Base-by-base conservation (phyloP, 2,329 filamentous ascomycete genomes). In the Plenodomus lindquistii region DNA sequence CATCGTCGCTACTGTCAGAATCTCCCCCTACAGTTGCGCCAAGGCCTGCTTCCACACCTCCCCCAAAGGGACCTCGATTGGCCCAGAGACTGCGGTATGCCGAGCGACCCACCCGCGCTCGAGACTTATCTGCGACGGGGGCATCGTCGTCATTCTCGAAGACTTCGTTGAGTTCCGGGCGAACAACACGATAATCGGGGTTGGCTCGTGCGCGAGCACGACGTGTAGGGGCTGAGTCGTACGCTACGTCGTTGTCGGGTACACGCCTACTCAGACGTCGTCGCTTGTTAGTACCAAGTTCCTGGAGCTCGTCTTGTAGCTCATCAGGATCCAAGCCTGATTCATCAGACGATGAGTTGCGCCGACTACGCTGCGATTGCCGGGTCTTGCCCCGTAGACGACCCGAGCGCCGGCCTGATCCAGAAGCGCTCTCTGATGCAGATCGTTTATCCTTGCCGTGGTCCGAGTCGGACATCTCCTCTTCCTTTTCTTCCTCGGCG, bases 1-100 rank as follows among this genome's bases (percentile, higher is more conserved):
- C 94, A 59, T 99, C 94, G 62, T 99, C 94, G 69, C 94, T 99
- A 71, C 91, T 97, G 69, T 99, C 94, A 5, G 93, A 96, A 63
- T 97, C 94, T 8, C 86, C 88, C 43, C 85, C 88, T 44, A 87
- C 91, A 52, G 84, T 84, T 18, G 88, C 88, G 11, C 83, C 87
- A 46, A 86, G 88, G 1, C 89, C 90, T 15, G 90, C 84, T 29
- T 89, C 89, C 37, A 86, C 85, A 38, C 88, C 89, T 36, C 94
- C 91, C 49, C 91, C 94, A 72, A 99, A 97, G 2, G 94, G 94
- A 8, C 94, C 94, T 67, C 87, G 90, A 0, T 91, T 96, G 18
- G 91, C 91, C 73, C 96, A 93, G 24, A 97, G 80, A 48, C 82
- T 89, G 41, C 91, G 87, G 67, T 93, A 90, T 22, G 52, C 57